phyloP scores from a whole-genome alignment of 345 rosid species.

The Cardamine chenopodiifolia region DNA sequence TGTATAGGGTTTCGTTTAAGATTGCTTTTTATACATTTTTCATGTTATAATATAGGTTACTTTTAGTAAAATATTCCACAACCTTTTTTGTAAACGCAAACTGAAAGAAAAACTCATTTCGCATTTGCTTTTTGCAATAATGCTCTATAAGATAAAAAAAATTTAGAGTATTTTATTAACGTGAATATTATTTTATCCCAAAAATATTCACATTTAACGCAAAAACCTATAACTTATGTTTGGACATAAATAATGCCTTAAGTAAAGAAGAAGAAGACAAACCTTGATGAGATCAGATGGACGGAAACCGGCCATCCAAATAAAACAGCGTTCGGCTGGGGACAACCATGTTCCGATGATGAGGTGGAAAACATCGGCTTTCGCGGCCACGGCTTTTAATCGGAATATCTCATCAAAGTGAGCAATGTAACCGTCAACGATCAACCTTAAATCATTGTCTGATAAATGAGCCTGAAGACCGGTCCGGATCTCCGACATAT shows the following conservation, averaged over 20 bases:
- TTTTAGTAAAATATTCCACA: too few relatives aligned
- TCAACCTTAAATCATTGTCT: conserved; percentile 68
- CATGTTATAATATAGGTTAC: too few relatives aligned
- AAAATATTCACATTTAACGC: neutral
- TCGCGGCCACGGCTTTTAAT: conserved; percentile 66
- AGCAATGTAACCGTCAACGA: conserved; percentile 75
- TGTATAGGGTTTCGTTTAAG: too few relatives aligned
- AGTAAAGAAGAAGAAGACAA: neutral
- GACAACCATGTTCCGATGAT: conserved; percentile 88
- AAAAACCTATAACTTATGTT: neutral
- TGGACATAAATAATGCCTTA: neutral
- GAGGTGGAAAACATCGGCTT: conserved; percentile 86
- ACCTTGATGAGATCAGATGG: conserved; percentile 98
- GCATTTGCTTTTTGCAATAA: too few relatives aligned
- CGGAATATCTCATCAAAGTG: conserved; percentile 90
- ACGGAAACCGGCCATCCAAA: conserved; percentile 97
- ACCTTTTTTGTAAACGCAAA: too few relatives aligned
- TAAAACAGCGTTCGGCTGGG: conserved; percentile 93
- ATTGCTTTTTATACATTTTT: too few relatives aligned
- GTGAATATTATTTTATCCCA: too few relatives aligned
- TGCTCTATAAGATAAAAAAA: too few relatives aligned
- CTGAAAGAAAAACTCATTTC: too few relatives aligned
- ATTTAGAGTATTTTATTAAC: too few relatives aligned
- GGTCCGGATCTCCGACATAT: conserved; percentile 79
- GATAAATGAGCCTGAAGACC: conserved; percentile 76